These are phyloP conservation scores for Solanum hybrid DNA, from an alignment of 305 asterid species.

Conservation along the genomic window DNA sequence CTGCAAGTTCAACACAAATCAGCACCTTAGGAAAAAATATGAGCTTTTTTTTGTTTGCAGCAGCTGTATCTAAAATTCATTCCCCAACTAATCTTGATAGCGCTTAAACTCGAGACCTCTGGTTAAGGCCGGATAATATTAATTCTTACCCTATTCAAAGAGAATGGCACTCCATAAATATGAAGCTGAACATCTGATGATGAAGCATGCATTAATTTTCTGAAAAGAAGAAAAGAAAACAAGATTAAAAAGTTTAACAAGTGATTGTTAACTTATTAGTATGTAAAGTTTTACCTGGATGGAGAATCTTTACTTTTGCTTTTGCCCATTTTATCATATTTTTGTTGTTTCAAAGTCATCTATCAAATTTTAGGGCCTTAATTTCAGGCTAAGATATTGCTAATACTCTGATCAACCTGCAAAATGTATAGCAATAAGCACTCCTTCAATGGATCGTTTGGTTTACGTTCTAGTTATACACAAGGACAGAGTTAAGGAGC, in stretches of 20 bases:
- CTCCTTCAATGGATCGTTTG: not conserved
- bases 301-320: slow-evolving; percentile 22
- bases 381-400: not conserved
- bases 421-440: not conserved
- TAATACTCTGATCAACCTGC: not conserved
- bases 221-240: not conserved
- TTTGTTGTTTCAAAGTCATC: not conserved
- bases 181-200: slow-evolving; percentile 40
- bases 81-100: not conserved
- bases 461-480: not conserved
- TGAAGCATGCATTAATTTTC: slow-evolving; percentile 36
- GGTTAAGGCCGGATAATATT: not conserved
- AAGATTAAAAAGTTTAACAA: not conserved
- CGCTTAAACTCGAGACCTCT: not conserved
- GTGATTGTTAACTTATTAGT: not conserved
- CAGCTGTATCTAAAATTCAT: not conserved
- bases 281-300: slow-evolving; percentile 19
- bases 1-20: slow-evolving; percentile 16
- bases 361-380: not conserved
- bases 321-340: slow-evolving; percentile 27
- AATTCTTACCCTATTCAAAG: slow-evolving; percentile 43
- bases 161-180: slow-evolving; percentile 34
- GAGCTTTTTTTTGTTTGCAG: not conserved
- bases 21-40: not conserved
- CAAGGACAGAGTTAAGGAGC: accelerated